phyloP scores from a whole-genome alignment of 208 protist species.

The Tetramitus jugosus region DNA sequence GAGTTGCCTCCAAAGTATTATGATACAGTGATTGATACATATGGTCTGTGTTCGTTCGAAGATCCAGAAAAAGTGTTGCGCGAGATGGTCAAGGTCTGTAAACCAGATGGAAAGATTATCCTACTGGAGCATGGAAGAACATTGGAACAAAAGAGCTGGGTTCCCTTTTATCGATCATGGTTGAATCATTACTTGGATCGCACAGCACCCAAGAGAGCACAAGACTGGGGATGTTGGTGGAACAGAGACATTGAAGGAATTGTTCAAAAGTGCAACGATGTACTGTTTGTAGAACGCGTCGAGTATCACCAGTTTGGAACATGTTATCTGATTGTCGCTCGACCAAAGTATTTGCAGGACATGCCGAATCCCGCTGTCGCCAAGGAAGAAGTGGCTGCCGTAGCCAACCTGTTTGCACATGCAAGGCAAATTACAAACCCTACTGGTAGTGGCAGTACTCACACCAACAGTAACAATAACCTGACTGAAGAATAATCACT shows the following conservation, averaged over 20 bases:
- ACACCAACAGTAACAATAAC: too few species aligned
- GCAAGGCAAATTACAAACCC: too few species aligned
- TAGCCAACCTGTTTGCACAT: too few species aligned
- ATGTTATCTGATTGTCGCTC: constrained; percentile 7
- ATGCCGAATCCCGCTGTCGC: too few species aligned
- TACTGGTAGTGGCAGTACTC: too few species aligned
- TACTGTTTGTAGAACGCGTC: background rate
- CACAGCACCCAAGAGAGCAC: too few species aligned
- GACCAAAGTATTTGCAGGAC: too few species aligned
- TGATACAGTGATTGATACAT: constrained; percentile 75
- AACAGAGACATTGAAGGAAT: constrained; percentile 15
- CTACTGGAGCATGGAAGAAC: constrained; percentile 73
- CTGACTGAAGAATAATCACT: too few species aligned
- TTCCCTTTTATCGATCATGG: too few species aligned
- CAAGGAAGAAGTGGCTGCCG: too few species aligned
- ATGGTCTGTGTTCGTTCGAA: constrained; percentile 76
- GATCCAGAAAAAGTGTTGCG: constrained; percentile 67
- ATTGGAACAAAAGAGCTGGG: background rate
- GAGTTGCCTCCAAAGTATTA: constrained; percentile 70
- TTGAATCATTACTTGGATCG: constrained; percentile 3
- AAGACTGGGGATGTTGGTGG: constrained; percentile 23
- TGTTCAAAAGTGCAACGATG: background rate
- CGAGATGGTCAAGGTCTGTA: constrained; percentile 75
- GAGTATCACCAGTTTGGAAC: constrained; percentile 7
- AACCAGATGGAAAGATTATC: constrained; percentile 65